A percentile compares a stretch with the other conserved stretches of the same genome.
phyloP scores from a whole-genome alignment of 2,329 filamentous ascomycete species.

The Hymenoscyphus albidus region DNA sequence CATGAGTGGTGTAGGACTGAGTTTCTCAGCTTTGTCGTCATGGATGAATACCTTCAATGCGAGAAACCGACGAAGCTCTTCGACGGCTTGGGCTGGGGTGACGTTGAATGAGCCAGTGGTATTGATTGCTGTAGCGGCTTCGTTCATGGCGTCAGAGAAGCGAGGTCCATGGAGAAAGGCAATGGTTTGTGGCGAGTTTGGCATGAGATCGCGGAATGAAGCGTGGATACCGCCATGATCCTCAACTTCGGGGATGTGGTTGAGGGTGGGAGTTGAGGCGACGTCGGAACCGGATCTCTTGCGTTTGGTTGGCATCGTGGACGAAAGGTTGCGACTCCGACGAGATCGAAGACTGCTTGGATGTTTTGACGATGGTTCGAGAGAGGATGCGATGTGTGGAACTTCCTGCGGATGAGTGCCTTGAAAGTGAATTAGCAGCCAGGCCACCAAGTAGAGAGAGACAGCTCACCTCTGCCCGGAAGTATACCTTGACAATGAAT shows the following conservation, averaged over 20 bases:
- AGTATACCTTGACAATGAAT: too few species aligned
- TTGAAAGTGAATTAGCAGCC: too few species aligned
- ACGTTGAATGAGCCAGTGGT: background rate
- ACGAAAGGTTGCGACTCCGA: background rate
- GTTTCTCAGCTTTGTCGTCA: background rate
- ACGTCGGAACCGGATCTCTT: background rate
- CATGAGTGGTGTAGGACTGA: background rate
- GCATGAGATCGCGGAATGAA: background rate
- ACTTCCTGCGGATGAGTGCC: too few species aligned
- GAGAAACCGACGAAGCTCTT: conserved; percentile 6
- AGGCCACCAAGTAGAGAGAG: too few species aligned
- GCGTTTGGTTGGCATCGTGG: background rate
- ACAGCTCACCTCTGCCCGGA: too few species aligned
- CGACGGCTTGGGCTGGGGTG: background rate
- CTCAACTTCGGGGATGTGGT: background rate
- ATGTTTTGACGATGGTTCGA: background rate
- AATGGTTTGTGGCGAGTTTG: background rate
- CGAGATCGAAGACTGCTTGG: background rate
- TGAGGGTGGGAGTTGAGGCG: background rate
- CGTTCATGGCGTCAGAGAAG: background rate
- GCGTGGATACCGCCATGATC: background rate
- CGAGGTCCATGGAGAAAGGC: background rate
- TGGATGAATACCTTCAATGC: background rate
- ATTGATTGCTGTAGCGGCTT: background rate
- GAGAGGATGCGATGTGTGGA: too few species aligned